Percentiles rank a stretch among this genome's conserved stretches.
Conservation (phyloP, 163 green algal species). For the Chloromonas sp. region DNA sequence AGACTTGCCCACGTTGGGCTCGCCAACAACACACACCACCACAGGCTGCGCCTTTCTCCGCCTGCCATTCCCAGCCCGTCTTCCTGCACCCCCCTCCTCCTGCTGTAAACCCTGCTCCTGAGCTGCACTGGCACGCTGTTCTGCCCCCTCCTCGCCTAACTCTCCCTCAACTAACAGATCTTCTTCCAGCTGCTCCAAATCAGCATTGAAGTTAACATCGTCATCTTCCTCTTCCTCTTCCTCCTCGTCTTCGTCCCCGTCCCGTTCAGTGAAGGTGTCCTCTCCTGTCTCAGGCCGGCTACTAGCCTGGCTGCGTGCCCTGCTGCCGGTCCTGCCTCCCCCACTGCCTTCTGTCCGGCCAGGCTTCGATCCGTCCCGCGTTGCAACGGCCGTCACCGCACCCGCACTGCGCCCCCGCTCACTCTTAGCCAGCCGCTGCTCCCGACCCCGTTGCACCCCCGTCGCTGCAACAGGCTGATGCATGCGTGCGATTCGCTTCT, state of each 20-base stretch:
- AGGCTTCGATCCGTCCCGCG: background rate
- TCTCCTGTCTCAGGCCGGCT: no score
- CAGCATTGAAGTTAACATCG: constrained; percentile 1
- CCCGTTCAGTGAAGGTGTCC: background rate
- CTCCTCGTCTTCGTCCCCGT: background rate
- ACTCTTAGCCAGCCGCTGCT: background rate
- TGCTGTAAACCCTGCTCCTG: background rate
- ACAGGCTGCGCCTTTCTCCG: constrained; percentile 10
- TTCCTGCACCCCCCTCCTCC: background rate
- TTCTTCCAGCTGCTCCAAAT: constrained; percentile 1
- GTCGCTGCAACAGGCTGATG: background rate
- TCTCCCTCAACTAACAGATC: constrained; percentile 1
- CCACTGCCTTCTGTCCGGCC: background rate
- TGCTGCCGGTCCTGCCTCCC: background rate
- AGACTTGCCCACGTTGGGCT: constrained; percentile 64
- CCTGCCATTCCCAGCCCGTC: background rate
- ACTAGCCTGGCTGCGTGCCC: no score
- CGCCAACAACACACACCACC: constrained; percentile 44
- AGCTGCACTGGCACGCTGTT: background rate
- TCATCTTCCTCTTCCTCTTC: constrained; percentile 20
- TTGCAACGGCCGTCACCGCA: background rate
- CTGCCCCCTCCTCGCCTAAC: background rate
- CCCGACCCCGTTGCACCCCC: background rate
- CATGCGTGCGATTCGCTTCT: constrained; percentile 26
- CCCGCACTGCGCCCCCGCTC: background rate